Evolutionary conservation across 225 moss, liverwort and hornwort genomes (phyloP), one percentile per base, ranked within the genome.

Genomic region (Pseudisothecium myosuroides): DNA sequence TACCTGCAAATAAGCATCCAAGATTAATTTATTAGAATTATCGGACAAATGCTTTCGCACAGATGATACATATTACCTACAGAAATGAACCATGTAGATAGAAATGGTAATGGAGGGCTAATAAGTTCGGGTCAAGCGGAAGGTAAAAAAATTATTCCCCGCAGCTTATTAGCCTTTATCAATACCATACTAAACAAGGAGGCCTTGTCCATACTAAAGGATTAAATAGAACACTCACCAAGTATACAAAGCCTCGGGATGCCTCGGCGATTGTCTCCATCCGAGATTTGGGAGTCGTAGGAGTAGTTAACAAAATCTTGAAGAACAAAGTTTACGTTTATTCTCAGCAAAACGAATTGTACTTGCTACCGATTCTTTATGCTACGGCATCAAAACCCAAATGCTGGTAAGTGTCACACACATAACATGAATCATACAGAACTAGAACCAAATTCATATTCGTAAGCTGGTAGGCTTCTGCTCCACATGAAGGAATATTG

Each of bases 221-320:
- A 71, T 36, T 28, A 73, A 83, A 82, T 58, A 45, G 56, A 83
- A 67, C 56, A 89, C 94, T 89, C 64, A 97, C 98, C 95, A 98
- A 83, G 82, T 98, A 98, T 23, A 96, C 88, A 88, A 98, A 98
- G 81, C 98, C 98, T 83, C 95, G 96, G 61, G 96, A 91, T 64
- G 95, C 96, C 73, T 93, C 31, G 69, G 96, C 84, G 29, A 98
- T 98, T 76, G 82, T 87, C 21, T 71, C 31, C 96, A 96, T 96
- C 62, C 96, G 95, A 52, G 88, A 76, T 90, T 76, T 86, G 56
- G 97, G 95, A 72, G 97, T 96, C 28, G 96, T 96, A 52, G 97
- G 97, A 88, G 97, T 97, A 59, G 95, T 93, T 69, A 96, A 87
- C 47, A 96, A 85, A 68, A 95, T 55, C 95, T 95, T 88, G 74